Percentiles rank a stretch among this genome's conserved stretches.
Conservation (phyloP, 208 protist genomes). For the Acanthamoeba healyi region DNA sequence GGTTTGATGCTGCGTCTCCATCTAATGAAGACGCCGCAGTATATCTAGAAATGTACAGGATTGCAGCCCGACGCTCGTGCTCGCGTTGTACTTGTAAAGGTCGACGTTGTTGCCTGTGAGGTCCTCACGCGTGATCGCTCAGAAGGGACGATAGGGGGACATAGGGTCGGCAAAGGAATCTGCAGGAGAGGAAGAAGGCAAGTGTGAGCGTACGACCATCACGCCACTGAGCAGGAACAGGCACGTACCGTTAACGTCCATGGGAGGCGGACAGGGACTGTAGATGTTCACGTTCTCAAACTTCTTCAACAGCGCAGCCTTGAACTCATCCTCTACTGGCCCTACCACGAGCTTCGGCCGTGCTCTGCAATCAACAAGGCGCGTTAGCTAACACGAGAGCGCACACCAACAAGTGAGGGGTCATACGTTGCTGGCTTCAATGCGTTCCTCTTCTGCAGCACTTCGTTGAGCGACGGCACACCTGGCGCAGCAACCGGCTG, state of each 20-base stretch:
- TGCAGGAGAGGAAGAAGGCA: neutral
- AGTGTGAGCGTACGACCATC: too few relatives aligned
- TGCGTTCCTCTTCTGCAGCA: neutral
- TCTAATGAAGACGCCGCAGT: neutral
- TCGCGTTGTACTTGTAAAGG: too few relatives aligned
- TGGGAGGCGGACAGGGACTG: neutral
- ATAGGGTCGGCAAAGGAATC: conserved; percentile 21
- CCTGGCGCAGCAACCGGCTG: neutral
- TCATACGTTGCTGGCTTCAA: conserved; percentile 18
- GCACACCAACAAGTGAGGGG: neutral
- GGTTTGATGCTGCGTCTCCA: neutral
- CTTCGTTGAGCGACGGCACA: neutral
- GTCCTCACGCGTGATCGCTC: neutral
- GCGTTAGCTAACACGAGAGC: neutral
- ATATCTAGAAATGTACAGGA: neutral
- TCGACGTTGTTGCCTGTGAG: too few relatives aligned
- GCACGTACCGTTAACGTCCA: neutral
- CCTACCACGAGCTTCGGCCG: neutral
- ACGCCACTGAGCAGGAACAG: neutral
- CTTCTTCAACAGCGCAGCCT: conserved; percentile 1
- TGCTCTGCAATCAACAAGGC: neutral
- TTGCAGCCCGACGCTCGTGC: neutral
- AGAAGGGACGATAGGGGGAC: neutral
- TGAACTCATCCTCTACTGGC: neutral
- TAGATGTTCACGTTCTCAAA: conserved; percentile 58